Percentiles rank a stretch among this genome's conserved stretches.
Evolutionary conservation across 208 protist genomes (phyloP).

Genomic region (Wallacemonas sp.): DNA sequence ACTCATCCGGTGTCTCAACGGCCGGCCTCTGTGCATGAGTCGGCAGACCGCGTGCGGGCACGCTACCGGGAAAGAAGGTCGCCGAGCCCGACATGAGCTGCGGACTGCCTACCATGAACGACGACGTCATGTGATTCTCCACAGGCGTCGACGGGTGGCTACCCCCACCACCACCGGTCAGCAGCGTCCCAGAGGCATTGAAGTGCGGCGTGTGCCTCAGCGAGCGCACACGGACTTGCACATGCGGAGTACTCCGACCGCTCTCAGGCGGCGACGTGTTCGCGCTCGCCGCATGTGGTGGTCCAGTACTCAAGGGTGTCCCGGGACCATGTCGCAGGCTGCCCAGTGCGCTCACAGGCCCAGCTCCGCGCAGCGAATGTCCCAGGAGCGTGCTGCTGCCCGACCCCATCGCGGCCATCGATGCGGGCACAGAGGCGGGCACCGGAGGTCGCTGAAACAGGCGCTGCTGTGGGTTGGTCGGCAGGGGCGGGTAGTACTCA

Average conservation of each 20-base stretch:
- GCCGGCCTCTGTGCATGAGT: no score
- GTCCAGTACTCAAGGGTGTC: not conserved
- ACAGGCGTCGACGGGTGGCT: conserved; percentile 12
- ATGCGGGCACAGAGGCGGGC: not conserved
- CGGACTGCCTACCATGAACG: not conserved
- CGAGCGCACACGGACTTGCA: conserved; percentile 6
- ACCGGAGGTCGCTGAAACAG: not conserved
- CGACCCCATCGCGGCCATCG: not conserved
- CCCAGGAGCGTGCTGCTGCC: not conserved
- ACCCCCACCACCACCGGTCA: not conserved
- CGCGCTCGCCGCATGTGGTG: not conserved
- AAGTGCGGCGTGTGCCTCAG: not conserved
- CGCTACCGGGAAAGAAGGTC: no score
- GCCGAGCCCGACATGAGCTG: no score
- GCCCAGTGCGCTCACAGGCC: no score
- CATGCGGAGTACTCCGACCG: conserved; percentile 8
- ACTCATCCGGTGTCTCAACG: not conserved
- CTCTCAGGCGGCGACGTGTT: conserved; percentile 3
- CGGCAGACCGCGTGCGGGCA: no score
- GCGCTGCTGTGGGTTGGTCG: conserved; percentile 20
- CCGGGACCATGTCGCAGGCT: no score
- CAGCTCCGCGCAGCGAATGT: no score
- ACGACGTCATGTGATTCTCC: not conserved
- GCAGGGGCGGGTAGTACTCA: conserved; percentile 47
- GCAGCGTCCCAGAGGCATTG: not conserved